phyloP scores from a whole-genome alignment of 345 rosid genomes.

The Linum lewisii region DNA sequence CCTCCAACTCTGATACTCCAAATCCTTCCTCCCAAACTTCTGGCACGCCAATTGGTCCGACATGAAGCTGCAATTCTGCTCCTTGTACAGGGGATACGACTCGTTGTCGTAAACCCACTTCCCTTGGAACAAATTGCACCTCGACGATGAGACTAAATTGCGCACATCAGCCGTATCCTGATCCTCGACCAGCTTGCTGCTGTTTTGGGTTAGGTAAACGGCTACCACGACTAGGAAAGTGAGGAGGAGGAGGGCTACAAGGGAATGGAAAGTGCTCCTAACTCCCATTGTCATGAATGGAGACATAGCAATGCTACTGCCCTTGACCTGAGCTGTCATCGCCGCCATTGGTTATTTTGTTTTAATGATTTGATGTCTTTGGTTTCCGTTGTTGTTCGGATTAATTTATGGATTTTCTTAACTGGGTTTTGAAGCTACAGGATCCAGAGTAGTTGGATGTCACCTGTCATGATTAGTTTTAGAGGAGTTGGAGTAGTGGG shows the following conservation, averaged over 20 bases:
- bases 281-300: conserved; percentile 17
- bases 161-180: not conserved
- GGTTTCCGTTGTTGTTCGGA: no score
- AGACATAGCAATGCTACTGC: not conserved
- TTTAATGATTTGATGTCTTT: no score
- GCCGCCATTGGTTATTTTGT: not conserved
- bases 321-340: not conserved
- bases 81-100: conserved; percentile 22
- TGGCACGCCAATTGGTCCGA: conserved; percentile 25
- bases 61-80: conserved; percentile 20
- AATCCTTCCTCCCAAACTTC: conserved; percentile 24
- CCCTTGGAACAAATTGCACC: conserved; percentile 20
- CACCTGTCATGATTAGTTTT: not conserved
- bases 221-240: conserved; percentile 35
- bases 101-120: conserved; percentile 25
- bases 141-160: conserved; percentile 4
- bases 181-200: conserved; percentile 11
- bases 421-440: not conserved
- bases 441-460: not conserved
- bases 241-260: conserved; percentile 50
- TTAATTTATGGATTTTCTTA: not conserved
- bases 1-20: conserved; percentile 22
- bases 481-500: no score
- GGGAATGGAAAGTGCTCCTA: conserved; percentile 49
- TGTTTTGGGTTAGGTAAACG: conserved; percentile 35